These are phyloP conservation scores for Epithele typhae DNA, from an alignment of 768 basidiomycete species.

Conservation along the genomic window DNA sequence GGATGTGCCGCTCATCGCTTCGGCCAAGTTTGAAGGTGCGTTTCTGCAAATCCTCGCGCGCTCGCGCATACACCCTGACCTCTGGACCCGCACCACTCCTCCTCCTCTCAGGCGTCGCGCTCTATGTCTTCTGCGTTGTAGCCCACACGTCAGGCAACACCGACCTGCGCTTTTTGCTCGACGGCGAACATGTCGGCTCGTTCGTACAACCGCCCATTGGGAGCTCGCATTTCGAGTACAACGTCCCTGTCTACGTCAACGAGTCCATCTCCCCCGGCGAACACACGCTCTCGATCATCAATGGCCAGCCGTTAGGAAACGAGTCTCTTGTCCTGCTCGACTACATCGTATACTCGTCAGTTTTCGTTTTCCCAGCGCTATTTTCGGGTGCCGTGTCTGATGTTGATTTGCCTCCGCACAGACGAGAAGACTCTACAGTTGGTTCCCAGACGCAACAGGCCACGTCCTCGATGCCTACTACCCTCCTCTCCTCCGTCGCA, in stretches of 20 bases:
- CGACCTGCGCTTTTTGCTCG: conserved; percentile 37
- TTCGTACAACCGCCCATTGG: conserved; percentile 23
- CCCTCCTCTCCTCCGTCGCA: not conserved
- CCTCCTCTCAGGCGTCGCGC: conserved; percentile 33
- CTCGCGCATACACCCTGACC: not conserved
- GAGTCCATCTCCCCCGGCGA: conserved; percentile 20
- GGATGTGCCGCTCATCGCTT: conserved; percentile 23
- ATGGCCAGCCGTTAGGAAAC: conserved; percentile 26
- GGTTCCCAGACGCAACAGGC: too few species aligned
- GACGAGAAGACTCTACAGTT: not conserved
- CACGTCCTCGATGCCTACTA: not conserved
- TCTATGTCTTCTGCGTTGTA: conserved; percentile 40
- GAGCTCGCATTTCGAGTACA: conserved; percentile 25
- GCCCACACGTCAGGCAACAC: conserved; percentile 23
- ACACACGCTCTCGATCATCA: conserved; percentile 32
- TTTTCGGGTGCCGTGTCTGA: not conserved
- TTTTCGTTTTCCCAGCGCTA: conserved; percentile 1
- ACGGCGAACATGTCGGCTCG: conserved; percentile 27
- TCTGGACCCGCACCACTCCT: conserved; percentile 1
- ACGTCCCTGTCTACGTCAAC: conserved; percentile 32
- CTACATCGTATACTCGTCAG: conserved; percentile 37
- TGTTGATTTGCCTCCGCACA: not conserved
- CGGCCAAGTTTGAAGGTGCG: conserved; percentile 34
- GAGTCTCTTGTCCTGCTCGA: conserved; percentile 34
- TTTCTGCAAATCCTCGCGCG: not conserved